phyloP scores from a whole-genome alignment of 2,329 filamentous ascomycete species.

The Colletotrichum euphorbiae region DNA sequence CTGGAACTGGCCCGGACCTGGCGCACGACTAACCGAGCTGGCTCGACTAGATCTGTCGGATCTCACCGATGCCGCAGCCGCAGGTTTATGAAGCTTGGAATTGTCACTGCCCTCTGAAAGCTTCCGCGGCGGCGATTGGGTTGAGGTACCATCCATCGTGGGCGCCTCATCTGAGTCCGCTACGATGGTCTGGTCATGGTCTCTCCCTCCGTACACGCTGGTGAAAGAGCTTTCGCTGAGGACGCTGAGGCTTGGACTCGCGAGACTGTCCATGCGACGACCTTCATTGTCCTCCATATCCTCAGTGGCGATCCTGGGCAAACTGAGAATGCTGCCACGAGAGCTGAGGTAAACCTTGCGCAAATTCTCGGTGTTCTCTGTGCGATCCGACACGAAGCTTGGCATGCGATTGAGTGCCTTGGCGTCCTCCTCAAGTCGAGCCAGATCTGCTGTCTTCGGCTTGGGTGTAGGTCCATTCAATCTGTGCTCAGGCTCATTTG shows the following conservation, averaged over 20 bases:
- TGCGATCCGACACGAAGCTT: constrained; percentile 72
- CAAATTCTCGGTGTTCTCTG: constrained; percentile 69
- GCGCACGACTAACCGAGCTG: constrained; percentile 48
- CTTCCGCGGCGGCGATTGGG: constrained; percentile 7
- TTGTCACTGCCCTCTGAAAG: constrained; percentile 13
- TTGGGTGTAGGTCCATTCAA: constrained; percentile 28
- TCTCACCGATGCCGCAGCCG: not conserved
- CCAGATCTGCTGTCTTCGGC: constrained; percentile 40
- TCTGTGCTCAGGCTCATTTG: constrained; percentile 47
- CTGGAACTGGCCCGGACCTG: constrained; percentile 52
- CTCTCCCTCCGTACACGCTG: constrained; percentile 70
- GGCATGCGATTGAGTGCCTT: constrained; percentile 68
- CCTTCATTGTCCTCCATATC: constrained; percentile 50
- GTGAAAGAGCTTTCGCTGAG: constrained; percentile 76
- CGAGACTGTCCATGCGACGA: constrained; percentile 53
- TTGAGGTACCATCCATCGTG: constrained; percentile 46
- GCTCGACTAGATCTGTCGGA: constrained; percentile 41
- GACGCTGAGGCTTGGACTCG: constrained; percentile 72
- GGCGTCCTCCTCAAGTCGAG: constrained; percentile 46
- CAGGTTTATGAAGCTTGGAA: not conserved
- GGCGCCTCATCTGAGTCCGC: constrained; percentile 47
- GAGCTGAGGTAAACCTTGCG: constrained; percentile 68
- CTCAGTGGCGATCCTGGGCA: constrained; percentile 60
- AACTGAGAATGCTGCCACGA: constrained; percentile 60
- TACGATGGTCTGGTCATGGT: constrained; percentile 43